Conservation (phyloP, 768 basidiomycete species). For the Rhodotorula kratochvilovae region DNA sequence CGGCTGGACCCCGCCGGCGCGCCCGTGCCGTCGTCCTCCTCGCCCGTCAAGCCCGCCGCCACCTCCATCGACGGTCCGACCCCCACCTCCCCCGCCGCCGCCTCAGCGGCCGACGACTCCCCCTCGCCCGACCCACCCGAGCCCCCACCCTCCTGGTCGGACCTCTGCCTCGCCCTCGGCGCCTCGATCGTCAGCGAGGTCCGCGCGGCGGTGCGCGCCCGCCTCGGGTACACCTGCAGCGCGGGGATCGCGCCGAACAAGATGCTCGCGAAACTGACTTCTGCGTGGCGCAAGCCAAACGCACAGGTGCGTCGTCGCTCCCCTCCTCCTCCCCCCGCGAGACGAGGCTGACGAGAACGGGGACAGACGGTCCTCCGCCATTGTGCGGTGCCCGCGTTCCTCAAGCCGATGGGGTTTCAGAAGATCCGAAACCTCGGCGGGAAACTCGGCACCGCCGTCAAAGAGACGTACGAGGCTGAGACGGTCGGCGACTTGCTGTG, state of each 20-base stretch:
- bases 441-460: slow-evolving; percentile 82
- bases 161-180: slow-evolving; percentile 80
- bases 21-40: slow-evolving; percentile 14
- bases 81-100: background rate
- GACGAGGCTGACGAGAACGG: slow-evolving; percentile 3
- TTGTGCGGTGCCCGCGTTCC: slow-evolving; percentile 73
- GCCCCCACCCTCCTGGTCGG: slow-evolving; percentile 68
- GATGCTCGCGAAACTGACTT: slow-evolving; percentile 88
- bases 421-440: slow-evolving; percentile 94
- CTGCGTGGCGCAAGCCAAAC: slow-evolving; percentile 86
- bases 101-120: background rate
- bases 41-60: slow-evolving; percentile 6
- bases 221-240: slow-evolving; percentile 71
- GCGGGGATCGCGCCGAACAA: slow-evolving; percentile 44
- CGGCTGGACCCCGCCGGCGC: slow-evolving; percentile 45
- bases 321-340: slow-evolving; percentile 6
- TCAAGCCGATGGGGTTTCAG: slow-evolving; percentile 79
- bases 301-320: slow-evolving; percentile 59
- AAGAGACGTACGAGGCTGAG: slow-evolving; percentile 78
- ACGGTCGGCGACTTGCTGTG: slow-evolving; percentile 87
- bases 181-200: slow-evolving; percentile 79
- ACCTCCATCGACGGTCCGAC: background rate
- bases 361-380: slow-evolving; percentile 75
- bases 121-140: slow-evolving; percentile 7
- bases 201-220: slow-evolving; percentile 61